These are phyloP conservation scores for Psilocybe sp. DNA, from an alignment of 768 basidiomycete genomes.

Conservation along the genomic window DNA sequence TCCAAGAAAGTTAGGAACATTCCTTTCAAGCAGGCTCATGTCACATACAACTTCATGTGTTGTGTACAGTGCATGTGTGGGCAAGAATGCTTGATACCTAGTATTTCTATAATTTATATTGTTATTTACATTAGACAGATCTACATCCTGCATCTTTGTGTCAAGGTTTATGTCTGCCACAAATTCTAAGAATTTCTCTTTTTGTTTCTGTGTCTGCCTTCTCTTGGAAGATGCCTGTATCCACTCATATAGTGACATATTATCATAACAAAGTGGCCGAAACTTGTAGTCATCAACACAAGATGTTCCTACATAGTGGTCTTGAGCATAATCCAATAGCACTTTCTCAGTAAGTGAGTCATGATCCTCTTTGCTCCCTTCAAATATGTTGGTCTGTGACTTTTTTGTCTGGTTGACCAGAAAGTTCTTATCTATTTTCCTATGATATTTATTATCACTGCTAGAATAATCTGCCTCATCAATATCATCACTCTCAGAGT, in stretches of 20 bases:
- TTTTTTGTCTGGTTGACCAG: too few species aligned
- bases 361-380: too few species aligned
- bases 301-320: constrained; percentile 18
- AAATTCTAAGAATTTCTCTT: too few species aligned
- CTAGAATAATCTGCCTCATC: constrained; percentile 12
- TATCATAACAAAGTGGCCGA: constrained; percentile 12
- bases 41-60: constrained; percentile 19
- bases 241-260: constrained; percentile 27
- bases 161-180: too few species aligned
- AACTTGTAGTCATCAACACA: constrained; percentile 31
- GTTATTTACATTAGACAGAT: too few species aligned
- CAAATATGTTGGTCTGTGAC: too few species aligned
- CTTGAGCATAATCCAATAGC: too few species aligned
- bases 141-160: too few species aligned
- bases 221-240: not conserved
- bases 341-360: too few species aligned
- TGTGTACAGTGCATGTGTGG: constrained; percentile 17
- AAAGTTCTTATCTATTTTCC: too few species aligned
- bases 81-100: constrained; percentile 8
- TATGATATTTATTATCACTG: too few species aligned
- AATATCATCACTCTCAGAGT: constrained; percentile 14
- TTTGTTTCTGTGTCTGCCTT: too few species aligned
- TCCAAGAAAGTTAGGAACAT: constrained; percentile 27
- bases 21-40: not conserved
- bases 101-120: not conserved